These are phyloP conservation scores for Apiospora koreana DNA, from an alignment of 2,329 filamentous ascomycete genomes.

Conservation along the genomic window DNA sequence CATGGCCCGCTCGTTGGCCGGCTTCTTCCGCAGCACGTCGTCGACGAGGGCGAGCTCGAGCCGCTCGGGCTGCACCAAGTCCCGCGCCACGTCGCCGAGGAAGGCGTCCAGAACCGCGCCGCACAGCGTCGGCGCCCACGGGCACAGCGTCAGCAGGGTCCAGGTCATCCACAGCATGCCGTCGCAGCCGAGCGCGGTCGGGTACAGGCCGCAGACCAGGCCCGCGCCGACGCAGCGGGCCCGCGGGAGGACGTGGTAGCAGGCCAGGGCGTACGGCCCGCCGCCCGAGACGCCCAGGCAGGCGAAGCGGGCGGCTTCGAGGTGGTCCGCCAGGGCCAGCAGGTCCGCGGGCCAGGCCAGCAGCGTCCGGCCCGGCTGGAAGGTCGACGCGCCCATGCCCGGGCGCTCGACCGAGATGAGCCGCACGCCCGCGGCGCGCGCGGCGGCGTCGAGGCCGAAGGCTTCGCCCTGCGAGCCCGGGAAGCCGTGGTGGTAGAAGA, in stretches of 20 bases:
- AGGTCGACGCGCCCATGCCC: constrained; percentile 34
- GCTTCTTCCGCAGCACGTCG: constrained; percentile 19
- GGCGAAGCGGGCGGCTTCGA: constrained; percentile 23
- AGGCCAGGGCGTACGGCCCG: constrained; percentile 27
- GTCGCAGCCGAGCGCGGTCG: constrained; percentile 18
- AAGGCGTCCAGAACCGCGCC: constrained; percentile 16
- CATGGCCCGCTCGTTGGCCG: constrained; percentile 23
- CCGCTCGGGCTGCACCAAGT: constrained; percentile 10
- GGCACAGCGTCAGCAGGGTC: constrained; percentile 19
- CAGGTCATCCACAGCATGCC: constrained; percentile 23
- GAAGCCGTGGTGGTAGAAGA: constrained; percentile 34
- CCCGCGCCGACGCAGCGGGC: constrained; percentile 19
- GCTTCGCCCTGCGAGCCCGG: constrained; percentile 32
- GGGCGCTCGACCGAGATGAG: constrained; percentile 33
- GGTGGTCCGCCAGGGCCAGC: constrained; percentile 25
- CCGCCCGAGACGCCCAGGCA: constrained; percentile 30
- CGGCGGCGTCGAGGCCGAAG: constrained; percentile 16
- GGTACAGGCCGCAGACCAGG: constrained; percentile 22
- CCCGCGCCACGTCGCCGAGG: constrained; percentile 15
- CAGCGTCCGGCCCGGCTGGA: constrained; percentile 25
- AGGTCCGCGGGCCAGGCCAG: constrained; percentile 27
- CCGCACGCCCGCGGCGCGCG: constrained; percentile 21
- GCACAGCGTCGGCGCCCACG: constrained; percentile 20
- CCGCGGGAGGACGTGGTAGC: constrained; percentile 20
- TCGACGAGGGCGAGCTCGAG: constrained; percentile 10